Evolutionary conservation across 2,329 filamentous ascomycete species (phyloP), one percentile per base, ranked within the genome.

Genomic region (Cytospora leucostoma): DNA sequence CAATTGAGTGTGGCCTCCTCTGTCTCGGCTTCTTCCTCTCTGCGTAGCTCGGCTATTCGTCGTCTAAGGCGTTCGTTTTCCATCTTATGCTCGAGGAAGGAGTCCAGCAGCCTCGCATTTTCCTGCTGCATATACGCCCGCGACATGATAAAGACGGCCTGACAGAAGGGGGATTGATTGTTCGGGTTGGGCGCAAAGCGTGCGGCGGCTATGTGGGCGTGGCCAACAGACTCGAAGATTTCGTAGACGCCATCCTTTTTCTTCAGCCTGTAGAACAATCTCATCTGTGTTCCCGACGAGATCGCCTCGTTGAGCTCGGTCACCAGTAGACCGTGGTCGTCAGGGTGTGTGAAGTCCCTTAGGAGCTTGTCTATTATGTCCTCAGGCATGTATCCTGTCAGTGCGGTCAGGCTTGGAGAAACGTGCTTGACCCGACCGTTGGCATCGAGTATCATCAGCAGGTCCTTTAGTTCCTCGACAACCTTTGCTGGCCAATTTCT

Each of bases 1-100:
- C 85, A 88, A 52, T 87, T 82, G 66, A 82, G 81, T 64, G 87
- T 84, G 58, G 86, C 84, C 63, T 87, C 84, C 64, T 90, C 89
- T 17, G 83, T 82, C 65, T 96, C 93, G 61, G 93, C 91, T 62
- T 89, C 87, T 74, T 97, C 94, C 75, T 97, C 94, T 66, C 85
- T 84, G 69, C 91, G 91, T 61, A 97, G 80, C 76, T 96, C 92
- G 19, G 89, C 88, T 66, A 98, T 96, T 51, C 92, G 87, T 70
- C 92, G 90, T 71, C 87, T 88, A 56, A 98, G 77, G 5, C 93
- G 86, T 78, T 97, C 93, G 71, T 97, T 97, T 75, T 97, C 94
- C 61, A 97, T 94, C 76, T 97, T 97, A 78, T 97, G 93, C 74
- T 98, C 94, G 34, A 98, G 81, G 71, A 97, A 97, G 0, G 93